A percentile compares a stretch with the other conserved stretches of the same genome.
Conservation (phyloP, 768 basidiomycete genomes). For the Podaxis sp. region DNA sequence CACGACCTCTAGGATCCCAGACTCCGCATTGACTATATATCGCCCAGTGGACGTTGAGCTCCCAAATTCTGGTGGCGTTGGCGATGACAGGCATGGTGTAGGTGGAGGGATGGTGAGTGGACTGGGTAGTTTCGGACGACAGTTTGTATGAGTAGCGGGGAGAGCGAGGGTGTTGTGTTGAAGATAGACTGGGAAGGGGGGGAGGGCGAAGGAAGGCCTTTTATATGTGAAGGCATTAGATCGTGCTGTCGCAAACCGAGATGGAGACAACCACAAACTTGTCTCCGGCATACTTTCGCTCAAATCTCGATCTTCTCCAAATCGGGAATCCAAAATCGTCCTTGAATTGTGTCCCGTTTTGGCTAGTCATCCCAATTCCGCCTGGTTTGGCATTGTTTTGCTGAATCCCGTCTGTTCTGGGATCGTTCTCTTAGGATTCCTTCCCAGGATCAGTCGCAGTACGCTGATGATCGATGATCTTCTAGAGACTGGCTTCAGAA, state of each 20-base stretch:
- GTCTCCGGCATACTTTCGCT: constrained; percentile 5
- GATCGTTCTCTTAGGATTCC: constrained; percentile 9
- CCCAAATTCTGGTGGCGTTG: constrained; percentile 72
- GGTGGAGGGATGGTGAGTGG: not conserved
- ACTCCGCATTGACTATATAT: constrained; percentile 67
- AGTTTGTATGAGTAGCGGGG: constrained; percentile 8
- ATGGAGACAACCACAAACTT: constrained; percentile 2
- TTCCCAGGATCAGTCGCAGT: not conserved
- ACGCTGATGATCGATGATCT: not conserved
- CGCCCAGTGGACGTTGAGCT: constrained; percentile 64
- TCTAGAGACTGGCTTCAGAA: not conserved
- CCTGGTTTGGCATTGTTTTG: not conserved
- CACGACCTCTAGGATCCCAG: constrained; percentile 65
- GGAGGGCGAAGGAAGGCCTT: constrained; percentile 8
- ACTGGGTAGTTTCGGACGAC: constrained; percentile 6
- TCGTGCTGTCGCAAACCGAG: constrained; percentile 10
- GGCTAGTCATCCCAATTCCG: not conserved
- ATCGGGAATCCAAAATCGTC: constrained; percentile 9
- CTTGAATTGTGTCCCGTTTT: not conserved
- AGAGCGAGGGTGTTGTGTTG: not conserved
- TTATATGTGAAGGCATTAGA: constrained; percentile 15
- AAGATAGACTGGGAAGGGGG: not conserved
- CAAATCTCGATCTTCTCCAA: constrained; percentile 11
- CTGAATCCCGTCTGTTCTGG: constrained; percentile 9
- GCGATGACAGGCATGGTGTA: constrained; percentile 49